Evolutionary conservation across 352 stramenopile genomes (phyloP), one percentile per base, ranked within the genome.

Genomic region (Phytophthora aleatoria): DNA sequence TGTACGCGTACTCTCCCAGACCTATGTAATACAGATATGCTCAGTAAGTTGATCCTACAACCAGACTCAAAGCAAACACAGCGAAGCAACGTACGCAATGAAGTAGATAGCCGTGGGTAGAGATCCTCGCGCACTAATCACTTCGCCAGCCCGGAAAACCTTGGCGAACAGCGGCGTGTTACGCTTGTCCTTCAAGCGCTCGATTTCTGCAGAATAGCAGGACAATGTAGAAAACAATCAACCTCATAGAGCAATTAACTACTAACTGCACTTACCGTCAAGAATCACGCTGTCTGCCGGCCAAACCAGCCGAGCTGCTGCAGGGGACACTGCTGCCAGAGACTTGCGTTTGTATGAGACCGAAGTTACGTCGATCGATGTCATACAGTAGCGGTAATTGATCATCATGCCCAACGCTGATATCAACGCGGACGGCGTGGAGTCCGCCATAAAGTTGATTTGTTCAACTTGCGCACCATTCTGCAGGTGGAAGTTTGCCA

Each of bases 381-480:
- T 91, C 82, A 95, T 93, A 57, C 81, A 89, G 57, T 95, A 95
- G 45, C 87, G 83, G 56, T 95, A 95, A 64, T 95, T 95, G 71
- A 95, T 90, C 87, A 95, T 95, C 66, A 91, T 86, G 7, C 80
- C 82, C 5, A 88, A 74, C 20, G 82, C 76, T 7, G 53, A 75
- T 13, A 57, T 53, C 33, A 92, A 57, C 9, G 77, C 79, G 15
- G 76, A 69, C 7, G 67, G 59, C 3, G 83, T 89, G 13, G 73
- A 75, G 57, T 95, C 84, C 0, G 85, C 87, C 35, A 87, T 73
- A 50, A 94, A 95, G 50, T 95, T 94, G 53, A 95, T 74, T 48
- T 92, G 85, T 59, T 95, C 87, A 15, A 95, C 85, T 61, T 95
- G 87, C 0, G 87, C 87, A 16, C 87, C 87, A 41, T 95, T 95